These are phyloP conservation scores for Trichocomaceae sp. DNA, from an alignment of 2,329 filamentous ascomycete species.

Conservation along the genomic window DNA sequence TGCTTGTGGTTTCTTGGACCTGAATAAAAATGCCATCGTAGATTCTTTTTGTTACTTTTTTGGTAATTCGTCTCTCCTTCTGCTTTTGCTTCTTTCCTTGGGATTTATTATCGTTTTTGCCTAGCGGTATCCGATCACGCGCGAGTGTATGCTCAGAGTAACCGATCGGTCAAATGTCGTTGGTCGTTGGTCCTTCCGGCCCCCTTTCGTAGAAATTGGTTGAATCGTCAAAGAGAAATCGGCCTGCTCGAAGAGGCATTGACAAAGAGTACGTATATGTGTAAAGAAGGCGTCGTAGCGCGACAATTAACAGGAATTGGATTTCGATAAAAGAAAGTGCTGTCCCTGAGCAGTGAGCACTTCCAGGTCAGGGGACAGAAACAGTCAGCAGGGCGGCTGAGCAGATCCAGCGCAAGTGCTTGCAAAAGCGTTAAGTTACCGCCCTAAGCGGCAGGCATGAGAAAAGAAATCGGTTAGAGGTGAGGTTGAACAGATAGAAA, in stretches of 20 bases:
- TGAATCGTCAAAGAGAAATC: background rate
- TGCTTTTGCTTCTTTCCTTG: background rate
- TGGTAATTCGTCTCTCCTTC: background rate
- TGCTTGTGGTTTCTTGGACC: constrained; percentile 63
- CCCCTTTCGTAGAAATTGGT: background rate
- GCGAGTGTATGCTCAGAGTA: background rate
- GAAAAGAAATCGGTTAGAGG: background rate
- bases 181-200: background rate
- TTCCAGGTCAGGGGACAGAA: background rate
- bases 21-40: constrained; percentile 73
- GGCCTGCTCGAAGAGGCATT: constrained; percentile 5
- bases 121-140: background rate
- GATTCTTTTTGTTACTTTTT: background rate
- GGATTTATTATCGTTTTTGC: background rate
- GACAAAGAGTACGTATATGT: background rate
- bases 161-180: background rate
- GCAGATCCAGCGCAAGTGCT: constrained; percentile 1
- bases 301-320: background rate
- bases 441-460: constrained; percentile 10
- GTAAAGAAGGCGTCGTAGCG: background rate
- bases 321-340: background rate
- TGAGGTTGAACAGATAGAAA: background rate
- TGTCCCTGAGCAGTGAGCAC: background rate
- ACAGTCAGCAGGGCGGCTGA: background rate
- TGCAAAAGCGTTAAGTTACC: constrained; percentile 8